These are phyloP conservation scores for Juglanconis sp. DNA, from an alignment of 2,329 filamentous ascomycete species.

Conservation along the genomic window DNA sequence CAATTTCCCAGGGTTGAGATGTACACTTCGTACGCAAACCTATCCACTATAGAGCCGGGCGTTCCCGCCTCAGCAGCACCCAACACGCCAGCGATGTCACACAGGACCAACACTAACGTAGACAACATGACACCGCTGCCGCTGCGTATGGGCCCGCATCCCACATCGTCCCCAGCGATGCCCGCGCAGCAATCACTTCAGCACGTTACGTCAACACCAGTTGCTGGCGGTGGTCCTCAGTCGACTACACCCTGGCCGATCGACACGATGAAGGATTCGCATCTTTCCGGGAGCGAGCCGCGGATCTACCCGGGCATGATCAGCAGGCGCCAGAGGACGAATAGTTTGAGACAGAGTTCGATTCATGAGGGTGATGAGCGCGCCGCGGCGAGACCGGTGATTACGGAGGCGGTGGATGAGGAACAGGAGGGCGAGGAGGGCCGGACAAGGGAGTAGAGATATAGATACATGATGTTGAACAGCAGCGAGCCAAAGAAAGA, in stretches of 20 bases:
- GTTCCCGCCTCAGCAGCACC: slow-evolving; percentile 7
- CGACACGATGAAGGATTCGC: slow-evolving; percentile 39
- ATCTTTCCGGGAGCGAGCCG: slow-evolving; percentile 60
- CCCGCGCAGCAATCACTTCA: not conserved
- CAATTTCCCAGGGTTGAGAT: slow-evolving; percentile 35
- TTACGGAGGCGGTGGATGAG: not conserved
- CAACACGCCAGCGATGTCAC: slow-evolving; percentile 23
- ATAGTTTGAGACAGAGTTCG: slow-evolving; percentile 38
- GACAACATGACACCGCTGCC: slow-evolving; percentile 8
- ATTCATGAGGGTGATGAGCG: slow-evolving; percentile 35
- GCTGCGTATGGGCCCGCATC: slow-evolving; percentile 2
- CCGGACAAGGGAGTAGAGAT: not conserved
- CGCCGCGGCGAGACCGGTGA: not conserved
- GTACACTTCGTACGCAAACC: slow-evolving; percentile 36
- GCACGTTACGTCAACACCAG: not conserved
- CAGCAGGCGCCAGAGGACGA: slow-evolving; percentile 44
- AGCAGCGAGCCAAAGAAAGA: too few relatives aligned
- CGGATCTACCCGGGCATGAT: slow-evolving; percentile 71
- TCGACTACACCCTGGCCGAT: slow-evolving; percentile 14
- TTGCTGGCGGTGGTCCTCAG: not conserved
- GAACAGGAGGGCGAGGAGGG: not conserved
- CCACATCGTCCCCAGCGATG: slow-evolving; percentile 12
- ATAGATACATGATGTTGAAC: too few relatives aligned
- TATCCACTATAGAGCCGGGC: not conserved
- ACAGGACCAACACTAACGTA: slow-evolving; percentile 18